Evolutionary conservation across 352 stramenopile species (phyloP), one percentile per base, ranked within the genome.

Genomic region (Albugo laibachii): DNA sequence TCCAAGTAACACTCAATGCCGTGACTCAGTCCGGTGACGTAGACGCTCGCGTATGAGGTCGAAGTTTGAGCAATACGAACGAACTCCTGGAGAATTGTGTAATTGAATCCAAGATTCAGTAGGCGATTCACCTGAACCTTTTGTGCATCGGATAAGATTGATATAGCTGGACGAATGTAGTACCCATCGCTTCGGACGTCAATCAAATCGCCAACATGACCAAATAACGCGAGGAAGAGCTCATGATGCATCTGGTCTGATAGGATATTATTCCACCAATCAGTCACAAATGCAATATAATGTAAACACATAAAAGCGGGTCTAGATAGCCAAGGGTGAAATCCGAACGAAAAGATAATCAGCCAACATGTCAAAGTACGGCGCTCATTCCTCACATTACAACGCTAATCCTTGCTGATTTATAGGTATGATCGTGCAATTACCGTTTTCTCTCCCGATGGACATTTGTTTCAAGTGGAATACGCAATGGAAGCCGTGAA

Each of bases 401-500:
- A 19, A 36, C 36, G 18, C 40, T 19, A 19, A 48, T 47, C 16
- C 3, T 38, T 8, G 34, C 10, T 27, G 1, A n/a, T 1, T 4
- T 19, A 15, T 34, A 98, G 92, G 69, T 99, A 99, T 69, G 95
- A 99, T 74, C 89, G 95, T 58, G 95, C 95, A 36, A 98, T 99
- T 63, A 99, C 95, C 47, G 93, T 99, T 31, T 99, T 99, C 72
- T 98, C 92, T 59, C 95, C 95, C 8, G 95, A 99, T 74, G 95
- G 95, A 35, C 94, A 99, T 65, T 77, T 99, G 57, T 97, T 99
- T 68, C 93, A 98, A 64, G 95, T 99, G 11, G 95, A 99, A 78
- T 99, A 99, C 75, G 95, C 95, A 53, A 98, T 99, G 85, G 94
- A 99, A 62, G 95, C 95, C 27, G 95, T 99, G 12, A 96, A 97